phyloP scores from a whole-genome alignment of 805 yeast genomes.

The Cyberlindnera galapagoensis region DNA sequence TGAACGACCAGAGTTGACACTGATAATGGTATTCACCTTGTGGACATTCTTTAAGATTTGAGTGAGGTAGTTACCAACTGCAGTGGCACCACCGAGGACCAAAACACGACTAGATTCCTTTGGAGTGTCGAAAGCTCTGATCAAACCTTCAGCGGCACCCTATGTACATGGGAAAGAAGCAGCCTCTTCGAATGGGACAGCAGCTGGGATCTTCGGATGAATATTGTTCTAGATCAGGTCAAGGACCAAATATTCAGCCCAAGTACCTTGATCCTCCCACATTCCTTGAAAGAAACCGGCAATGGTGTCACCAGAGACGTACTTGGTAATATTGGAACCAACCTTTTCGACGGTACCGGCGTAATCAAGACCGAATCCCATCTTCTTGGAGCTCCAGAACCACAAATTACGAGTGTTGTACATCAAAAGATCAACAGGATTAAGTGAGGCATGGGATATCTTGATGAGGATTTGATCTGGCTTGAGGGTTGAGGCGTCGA shows the following conservation, averaged over 20 bases:
- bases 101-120: constrained; percentile 44
- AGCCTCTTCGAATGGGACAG: constrained; percentile 40
- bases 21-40: constrained; percentile 45
- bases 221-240: constrained; percentile 29
- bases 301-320: constrained; percentile 47
- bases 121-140: constrained; percentile 28
- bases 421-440: constrained; percentile 54
- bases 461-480: constrained; percentile 39
- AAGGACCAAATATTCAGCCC: constrained; percentile 40
- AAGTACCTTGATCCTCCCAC: constrained; percentile 32
- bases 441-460: constrained; percentile 42
- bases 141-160: constrained; percentile 51
- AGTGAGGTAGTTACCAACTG: constrained; percentile 52
- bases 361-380: constrained; percentile 45
- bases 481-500: constrained; percentile 18
- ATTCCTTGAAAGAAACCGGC: constrained; percentile 32
- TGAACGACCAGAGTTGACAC: constrained; percentile 48
- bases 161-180: constrained; percentile 60
- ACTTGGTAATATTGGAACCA: constrained; percentile 34
- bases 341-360: constrained; percentile 48
- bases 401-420: constrained; percentile 22
- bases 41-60: constrained; percentile 49
- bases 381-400: constrained; percentile 21
- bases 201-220: constrained; percentile 34
- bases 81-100: constrained; percentile 69